Evolutionary conservation across 2,329 filamentous ascomycete species (phyloP).

Genomic region (Didymella pomorum): DNA sequence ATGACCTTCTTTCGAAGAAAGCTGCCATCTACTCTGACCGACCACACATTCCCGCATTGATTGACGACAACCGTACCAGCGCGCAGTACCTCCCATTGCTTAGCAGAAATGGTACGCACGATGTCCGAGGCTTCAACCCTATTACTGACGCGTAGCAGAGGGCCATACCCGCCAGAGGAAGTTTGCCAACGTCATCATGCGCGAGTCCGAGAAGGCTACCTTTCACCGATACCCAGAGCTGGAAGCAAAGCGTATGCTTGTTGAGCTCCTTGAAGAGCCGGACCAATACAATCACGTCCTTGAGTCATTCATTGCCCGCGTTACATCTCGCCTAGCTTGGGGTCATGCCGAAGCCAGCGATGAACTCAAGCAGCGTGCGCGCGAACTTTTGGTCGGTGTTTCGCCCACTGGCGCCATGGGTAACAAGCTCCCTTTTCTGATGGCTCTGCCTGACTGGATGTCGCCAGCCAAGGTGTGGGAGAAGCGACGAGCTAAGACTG

Average conservation of each 20-base stretch:
- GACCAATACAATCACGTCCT: slow-evolving; percentile 54
- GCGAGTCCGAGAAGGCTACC: slow-evolving; percentile 50
- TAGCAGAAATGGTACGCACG: slow-evolving; percentile 52
- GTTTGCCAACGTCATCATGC: slow-evolving; percentile 58
- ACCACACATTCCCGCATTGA: slow-evolving; percentile 55
- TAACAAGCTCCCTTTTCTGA: slow-evolving; percentile 57
- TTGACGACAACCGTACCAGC: slow-evolving; percentile 55
- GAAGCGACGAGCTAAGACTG: slow-evolving; percentile 52
- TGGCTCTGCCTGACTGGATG: slow-evolving; percentile 55
- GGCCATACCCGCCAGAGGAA: slow-evolving; percentile 55
- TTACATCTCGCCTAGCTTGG: slow-evolving; percentile 59
- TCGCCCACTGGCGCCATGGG: slow-evolving; percentile 56
- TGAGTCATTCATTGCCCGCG: slow-evolving; percentile 56
- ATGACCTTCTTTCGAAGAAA: slow-evolving; percentile 55
- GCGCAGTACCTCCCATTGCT: slow-evolving; percentile 57
- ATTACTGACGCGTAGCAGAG: slow-evolving; percentile 40
- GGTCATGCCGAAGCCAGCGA: slow-evolving; percentile 55
- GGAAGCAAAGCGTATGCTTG: slow-evolving; percentile 56
- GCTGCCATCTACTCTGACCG: slow-evolving; percentile 57
- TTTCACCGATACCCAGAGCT: slow-evolving; percentile 57
- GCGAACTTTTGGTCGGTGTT: slow-evolving; percentile 56
- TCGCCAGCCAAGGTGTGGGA: slow-evolving; percentile 57
- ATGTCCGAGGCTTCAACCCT: background rate
- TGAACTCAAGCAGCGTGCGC: slow-evolving; percentile 57
- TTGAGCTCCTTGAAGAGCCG: slow-evolving; percentile 55